Percentiles rank a stretch among this genome's conserved stretches.
phyloP scores from a whole-genome alignment of 768 basidiomycete species.

The Pleurotus tuoliensis region DNA sequence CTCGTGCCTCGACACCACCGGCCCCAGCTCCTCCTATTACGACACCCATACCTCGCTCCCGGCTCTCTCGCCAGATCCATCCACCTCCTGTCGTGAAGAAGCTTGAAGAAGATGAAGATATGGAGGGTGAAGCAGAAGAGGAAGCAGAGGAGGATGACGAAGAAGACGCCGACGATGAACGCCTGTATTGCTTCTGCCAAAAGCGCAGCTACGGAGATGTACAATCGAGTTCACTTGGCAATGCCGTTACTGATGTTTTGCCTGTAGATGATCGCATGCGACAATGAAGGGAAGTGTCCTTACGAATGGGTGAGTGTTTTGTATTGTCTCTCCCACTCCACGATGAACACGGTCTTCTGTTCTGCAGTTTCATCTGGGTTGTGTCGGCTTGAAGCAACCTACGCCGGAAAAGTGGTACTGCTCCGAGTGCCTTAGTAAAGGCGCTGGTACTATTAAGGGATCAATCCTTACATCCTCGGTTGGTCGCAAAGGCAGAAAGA shows the following conservation, averaged over 20 bases:
- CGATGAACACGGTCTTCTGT: neutral
- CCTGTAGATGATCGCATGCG: conserved; percentile 49
- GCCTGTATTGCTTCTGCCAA: conserved; percentile 40
- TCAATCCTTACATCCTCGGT: neutral
- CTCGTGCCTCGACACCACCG: conserved; percentile 21
- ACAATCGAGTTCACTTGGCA: conserved; percentile 7
- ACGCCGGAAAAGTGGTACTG: conserved; percentile 56
- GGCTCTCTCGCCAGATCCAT: conserved; percentile 33
- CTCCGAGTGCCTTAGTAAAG: conserved; percentile 33
- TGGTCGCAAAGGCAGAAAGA: conserved; percentile 4
- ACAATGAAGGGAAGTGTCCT: conserved; percentile 39
- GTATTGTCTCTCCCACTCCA: no score
- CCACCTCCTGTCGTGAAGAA: conserved; percentile 4
- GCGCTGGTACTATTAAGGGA: neutral
- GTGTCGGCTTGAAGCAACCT: conserved; percentile 47
- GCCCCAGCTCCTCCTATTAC: conserved; percentile 13
- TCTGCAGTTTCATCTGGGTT: conserved; percentile 54
- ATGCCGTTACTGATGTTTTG: neutral
- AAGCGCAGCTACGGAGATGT: conserved; percentile 40
- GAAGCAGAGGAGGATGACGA: conserved; percentile 16
- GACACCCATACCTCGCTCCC: conserved; percentile 25
- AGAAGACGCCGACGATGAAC: conserved; percentile 27
- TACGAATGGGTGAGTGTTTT: conserved; percentile 46
- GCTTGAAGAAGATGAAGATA: conserved; percentile 15
- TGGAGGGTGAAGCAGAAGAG: conserved; percentile 14